Base-by-base conservation (phyloP, 257 asterid species). In the Solanum peruvianum region DNA sequence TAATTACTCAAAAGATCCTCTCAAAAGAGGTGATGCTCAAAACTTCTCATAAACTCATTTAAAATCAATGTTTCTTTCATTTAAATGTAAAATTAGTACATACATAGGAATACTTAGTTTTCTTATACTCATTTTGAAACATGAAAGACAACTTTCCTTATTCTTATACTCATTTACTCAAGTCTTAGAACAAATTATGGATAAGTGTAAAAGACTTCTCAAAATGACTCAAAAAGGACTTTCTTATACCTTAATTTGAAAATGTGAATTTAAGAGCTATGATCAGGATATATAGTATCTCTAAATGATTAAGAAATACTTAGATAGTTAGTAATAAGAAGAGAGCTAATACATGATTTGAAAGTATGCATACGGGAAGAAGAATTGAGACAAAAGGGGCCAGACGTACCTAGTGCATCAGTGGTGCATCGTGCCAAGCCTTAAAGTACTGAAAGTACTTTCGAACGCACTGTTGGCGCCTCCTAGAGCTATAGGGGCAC, bases 341-440 rank as follows among this genome's bases (percentile, higher is more conserved):
- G 62, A 52, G n/a, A 52, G n/a, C 2, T 3, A 18, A 52, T 1
- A 52, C n/a, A 52, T 18, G 11, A 52, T 52, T 52, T 52, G 10
- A 52, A 52, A 18, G 1, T 9, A 2, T 4, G 2, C 62, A 52
- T 52, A 52, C n/a, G 10, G 0, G 62, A 52, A 0, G 4, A 52
- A 52, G 0, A 18, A 7, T 2, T 1, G 8, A 52, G 62, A 52
- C 9, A 9, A 52, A 52, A 52, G n/a, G n/a, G 4, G 62, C 62
- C 0, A 16, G 8, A 16, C 23, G 10, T 8, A 23, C 9, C 0
- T 52, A 2, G 62, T 9, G n/a, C 62, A 52, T 52, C 4, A 6
- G 10, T 16, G 4, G 9, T 0, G 9, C 1, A 1, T 52, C 23
- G 1, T 2, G 0, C 62, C 23, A 52, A 3, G 62, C 23, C 10